Percentiles rank a stretch among this genome's conserved stretches.
Conservation (phyloP, 208 protist genomes). For the Acanthamoeba healyi region DNA sequence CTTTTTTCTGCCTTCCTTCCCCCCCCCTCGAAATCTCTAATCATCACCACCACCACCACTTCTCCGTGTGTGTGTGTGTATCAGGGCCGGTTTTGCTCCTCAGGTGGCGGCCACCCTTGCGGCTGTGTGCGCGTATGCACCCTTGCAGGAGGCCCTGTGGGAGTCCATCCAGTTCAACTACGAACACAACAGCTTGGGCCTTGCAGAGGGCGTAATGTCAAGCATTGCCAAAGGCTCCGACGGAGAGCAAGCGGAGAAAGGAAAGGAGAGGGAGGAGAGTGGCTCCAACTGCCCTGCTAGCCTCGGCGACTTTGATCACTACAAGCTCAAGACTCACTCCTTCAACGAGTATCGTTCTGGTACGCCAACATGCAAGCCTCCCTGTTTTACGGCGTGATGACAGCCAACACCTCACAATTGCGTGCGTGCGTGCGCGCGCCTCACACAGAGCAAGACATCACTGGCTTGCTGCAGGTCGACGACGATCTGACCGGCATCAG, state of each 20-base stretch:
- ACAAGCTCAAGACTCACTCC: slow-evolving; percentile 12
- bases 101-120: neutral
- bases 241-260: neutral
- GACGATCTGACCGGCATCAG: neutral
- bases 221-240: neutral
- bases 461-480: neutral
- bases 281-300: neutral
- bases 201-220: neutral
- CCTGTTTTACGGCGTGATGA: neutral
- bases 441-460: neutral
- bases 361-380: neutral
- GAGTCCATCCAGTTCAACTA: neutral
- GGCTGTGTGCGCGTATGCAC: neutral
- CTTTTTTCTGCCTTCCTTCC: too few relatives aligned
- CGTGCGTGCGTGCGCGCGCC: neutral
- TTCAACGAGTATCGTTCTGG: neutral
- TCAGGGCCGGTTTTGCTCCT: neutral
- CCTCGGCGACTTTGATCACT: neutral
- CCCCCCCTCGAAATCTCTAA: neutral
- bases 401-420: too few relatives aligned
- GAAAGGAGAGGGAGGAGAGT: neutral
- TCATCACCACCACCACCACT: neutral
- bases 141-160: neutral
- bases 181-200: neutral
- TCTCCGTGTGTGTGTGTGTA: neutral